Base-by-base conservation (phyloP, 192 early-diverging fungal species). In the Podochytrium sp. region DNA sequence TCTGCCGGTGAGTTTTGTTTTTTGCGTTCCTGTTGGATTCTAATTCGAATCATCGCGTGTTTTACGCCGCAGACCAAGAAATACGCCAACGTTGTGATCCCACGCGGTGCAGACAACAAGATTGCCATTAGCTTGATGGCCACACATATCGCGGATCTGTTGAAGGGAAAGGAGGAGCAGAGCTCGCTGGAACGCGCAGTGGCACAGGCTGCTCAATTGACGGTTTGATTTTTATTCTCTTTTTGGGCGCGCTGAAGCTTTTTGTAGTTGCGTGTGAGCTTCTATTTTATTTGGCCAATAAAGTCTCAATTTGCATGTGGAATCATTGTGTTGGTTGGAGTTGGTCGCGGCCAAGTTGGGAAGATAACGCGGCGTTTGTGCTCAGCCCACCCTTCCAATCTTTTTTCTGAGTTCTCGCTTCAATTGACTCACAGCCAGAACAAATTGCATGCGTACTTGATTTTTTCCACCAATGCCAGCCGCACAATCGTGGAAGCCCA, bases 1-100 rank as follows among this genome's bases (percentile, higher is more conserved):
- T 55, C 82, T 87, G 62, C 93, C 91, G 33, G 88, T 88, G 84
- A 69, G 79, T 58, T 20, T 35, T 7, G 16, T 10, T 38, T 56
- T 66, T 65, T 42, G n/a, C n/a, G 16, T 65, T 49, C 18, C n/a
- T n/a, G n/a, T n/a, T n/a, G n/a, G n/a, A n/a, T n/a, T n/a, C n/a
- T 18, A 38, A 6, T 64, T 10, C 10, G 7, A 16, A 41, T 14
- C 33, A 47, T 64, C 7, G 32, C 39, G n/a, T n/a, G n/a, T n/a
- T n/a, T 53, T 18, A 20, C 25, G 39, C 33, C 29, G 29, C 60
- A 80, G 79, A 73, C 76, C 39, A 85, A 82, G 57, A 80, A 80
- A 60, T 80, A 74, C 57, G 83, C 80, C 1, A 79, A 85, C 53
- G 77, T 85, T 2, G 75, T 85, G 37, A 85, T 85, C 51, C 83